A percentile compares a stretch with the other conserved stretches of the same genome.
phyloP scores from a whole-genome alignment of 257 asterid genomes.

The Vinca minor region DNA sequence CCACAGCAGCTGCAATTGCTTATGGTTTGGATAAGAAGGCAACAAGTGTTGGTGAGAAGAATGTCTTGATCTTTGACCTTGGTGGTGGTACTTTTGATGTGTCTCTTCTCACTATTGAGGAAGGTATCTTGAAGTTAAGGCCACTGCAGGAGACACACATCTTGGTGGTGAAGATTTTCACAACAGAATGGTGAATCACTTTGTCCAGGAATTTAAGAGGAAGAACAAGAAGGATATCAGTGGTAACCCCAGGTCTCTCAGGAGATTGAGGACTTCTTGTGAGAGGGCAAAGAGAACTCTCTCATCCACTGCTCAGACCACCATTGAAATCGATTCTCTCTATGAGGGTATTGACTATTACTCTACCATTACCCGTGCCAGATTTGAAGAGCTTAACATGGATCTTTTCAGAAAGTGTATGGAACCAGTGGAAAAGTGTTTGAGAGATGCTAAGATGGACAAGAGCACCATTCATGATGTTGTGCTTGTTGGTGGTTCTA shows the following conservation, averaged over 20 bases:
- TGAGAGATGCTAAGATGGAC: conserved; percentile 84
- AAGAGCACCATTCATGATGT: conserved; percentile 60
- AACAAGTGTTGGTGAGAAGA: conserved; percentile 73
- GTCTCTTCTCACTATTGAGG: conserved; percentile 36
- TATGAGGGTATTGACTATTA: conserved; percentile 73
- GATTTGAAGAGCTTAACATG: conserved; percentile 84
- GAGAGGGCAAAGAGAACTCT: conserved; percentile 82
- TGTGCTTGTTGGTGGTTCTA: conserved; percentile 75
- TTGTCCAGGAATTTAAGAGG: conserved; percentile 78
- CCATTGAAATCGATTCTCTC: conserved; percentile 68
- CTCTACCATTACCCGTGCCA: conserved; percentile 70
- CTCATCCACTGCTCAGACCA: conserved; percentile 76
- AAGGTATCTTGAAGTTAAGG: conserved; percentile 42
- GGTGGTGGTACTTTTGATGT: conserved; percentile 91
- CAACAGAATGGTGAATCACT: conserved; percentile 78
- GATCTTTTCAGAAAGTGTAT: conserved; percentile 68
- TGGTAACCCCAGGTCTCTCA: conserved; percentile 70
- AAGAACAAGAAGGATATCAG: conserved; percentile 63
- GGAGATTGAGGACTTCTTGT: conserved; percentile 73
- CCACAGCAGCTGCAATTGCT: conserved; percentile 90
- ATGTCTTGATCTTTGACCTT: conserved; percentile 68
- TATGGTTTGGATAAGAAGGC: conserved; percentile 84
- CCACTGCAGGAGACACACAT: conserved; percentile 49
- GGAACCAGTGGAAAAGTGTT: conserved; percentile 80
- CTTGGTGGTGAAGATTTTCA: conserved; percentile 82